phyloP scores from a whole-genome alignment of 768 basidiomycete genomes.

The Serendipita sp. region DNA sequence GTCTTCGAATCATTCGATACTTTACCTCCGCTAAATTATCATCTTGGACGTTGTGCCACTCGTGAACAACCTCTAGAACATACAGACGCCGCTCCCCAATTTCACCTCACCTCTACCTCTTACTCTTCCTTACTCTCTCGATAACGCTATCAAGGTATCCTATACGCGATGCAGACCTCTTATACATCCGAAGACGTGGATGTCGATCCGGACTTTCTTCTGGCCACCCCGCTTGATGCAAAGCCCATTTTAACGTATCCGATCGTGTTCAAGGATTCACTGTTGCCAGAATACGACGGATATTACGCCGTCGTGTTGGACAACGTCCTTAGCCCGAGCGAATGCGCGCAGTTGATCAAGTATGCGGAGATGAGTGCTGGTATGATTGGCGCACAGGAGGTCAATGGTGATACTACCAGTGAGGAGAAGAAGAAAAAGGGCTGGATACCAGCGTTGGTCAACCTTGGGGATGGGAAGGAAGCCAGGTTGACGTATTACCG shows the following conservation, averaged over 20 bases:
- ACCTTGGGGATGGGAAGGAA: slow-evolving; percentile 1
- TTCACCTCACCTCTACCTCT: too few species aligned
- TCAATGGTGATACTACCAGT: not conserved
- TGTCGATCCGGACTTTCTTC: not conserved
- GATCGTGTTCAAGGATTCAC: not conserved
- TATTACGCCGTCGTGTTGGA: slow-evolving; percentile 8
- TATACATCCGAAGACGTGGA: not conserved
- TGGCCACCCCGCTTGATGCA: not conserved
- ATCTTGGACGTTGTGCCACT: too few species aligned
- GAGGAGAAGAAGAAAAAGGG: not conserved
- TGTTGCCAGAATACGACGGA: not conserved
- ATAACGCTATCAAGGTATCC: too few species aligned
- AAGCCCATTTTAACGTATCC: not conserved
- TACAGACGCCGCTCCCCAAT: too few species aligned
- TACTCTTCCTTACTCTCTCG: too few species aligned
- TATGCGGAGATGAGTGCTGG: slow-evolving; percentile 6
- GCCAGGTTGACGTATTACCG: not conserved
- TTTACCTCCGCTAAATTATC: too few species aligned
- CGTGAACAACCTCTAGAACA: too few species aligned
- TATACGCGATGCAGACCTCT: not conserved
- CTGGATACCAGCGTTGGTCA: slow-evolving; percentile 7
- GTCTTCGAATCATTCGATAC: too few species aligned
- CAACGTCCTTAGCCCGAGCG: slow-evolving; percentile 7
- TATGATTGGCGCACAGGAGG: not conserved
- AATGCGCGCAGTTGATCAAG: slow-evolving; percentile 5